A percentile compares a stretch with the other conserved stretches of the same genome.
phyloP scores from a whole-genome alignment of 2,329 filamentous ascomycete species.

The Colletotrichum echinochloae region DNA sequence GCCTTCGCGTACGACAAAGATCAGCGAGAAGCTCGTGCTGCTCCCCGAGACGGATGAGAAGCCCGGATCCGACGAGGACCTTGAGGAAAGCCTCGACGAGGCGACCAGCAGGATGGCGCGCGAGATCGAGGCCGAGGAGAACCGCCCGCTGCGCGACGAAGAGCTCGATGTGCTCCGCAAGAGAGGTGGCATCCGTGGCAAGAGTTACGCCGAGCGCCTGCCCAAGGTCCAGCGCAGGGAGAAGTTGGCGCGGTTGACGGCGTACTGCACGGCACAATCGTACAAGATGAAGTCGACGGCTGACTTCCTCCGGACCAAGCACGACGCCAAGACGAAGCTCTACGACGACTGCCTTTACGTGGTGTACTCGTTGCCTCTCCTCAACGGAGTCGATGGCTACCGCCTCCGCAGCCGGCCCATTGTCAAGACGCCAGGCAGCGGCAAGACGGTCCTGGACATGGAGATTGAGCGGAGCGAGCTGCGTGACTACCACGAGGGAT shows the following conservation, averaged over 20 bases:
- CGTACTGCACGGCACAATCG: constrained; percentile 94
- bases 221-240: constrained; percentile 90
- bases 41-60: constrained; percentile 82
- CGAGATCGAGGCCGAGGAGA: constrained; percentile 67
- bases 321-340: constrained; percentile 92
- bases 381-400: constrained; percentile 89
- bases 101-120: constrained; percentile 51
- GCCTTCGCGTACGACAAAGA: constrained; percentile 89
- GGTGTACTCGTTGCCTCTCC: constrained; percentile 90
- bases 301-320: constrained; percentile 86
- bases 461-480: constrained; percentile 95
- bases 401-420: constrained; percentile 90
- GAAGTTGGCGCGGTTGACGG: constrained; percentile 89
- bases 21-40: constrained; percentile 96
- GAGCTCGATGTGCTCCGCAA: constrained; percentile 74
- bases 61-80: constrained; percentile 64
- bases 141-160: constrained; percentile 74
- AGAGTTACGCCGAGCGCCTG: constrained; percentile 93
- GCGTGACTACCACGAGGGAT: constrained; percentile 90
- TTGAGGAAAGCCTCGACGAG: constrained; percentile 67
- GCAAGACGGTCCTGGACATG: constrained; percentile 91
- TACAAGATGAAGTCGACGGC: constrained; percentile 92
- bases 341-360: constrained; percentile 98
- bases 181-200: constrained; percentile 74
- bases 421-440: constrained; percentile 87